A percentile compares a stretch with the other conserved stretches of the same genome.
Conservation (phyloP, 306 rosid genomes). For the Quercus parvula region DNA sequence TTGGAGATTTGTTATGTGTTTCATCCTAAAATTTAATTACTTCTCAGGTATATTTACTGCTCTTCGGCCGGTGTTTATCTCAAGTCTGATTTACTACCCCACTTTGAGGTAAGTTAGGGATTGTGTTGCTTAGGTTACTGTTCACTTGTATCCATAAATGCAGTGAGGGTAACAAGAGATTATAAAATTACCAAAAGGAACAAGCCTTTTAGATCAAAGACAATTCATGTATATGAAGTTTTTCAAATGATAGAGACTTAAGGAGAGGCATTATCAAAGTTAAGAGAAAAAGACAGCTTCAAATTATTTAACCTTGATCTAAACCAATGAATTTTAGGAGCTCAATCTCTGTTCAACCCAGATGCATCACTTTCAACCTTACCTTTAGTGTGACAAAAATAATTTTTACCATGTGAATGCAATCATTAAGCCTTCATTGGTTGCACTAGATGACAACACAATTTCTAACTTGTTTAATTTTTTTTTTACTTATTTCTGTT, state of each 20-base stretch:
- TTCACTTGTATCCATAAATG: background rate
- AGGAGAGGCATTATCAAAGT: background rate
- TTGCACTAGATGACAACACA: background rate
- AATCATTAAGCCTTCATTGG: background rate
- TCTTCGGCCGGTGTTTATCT: constrained; percentile 99
- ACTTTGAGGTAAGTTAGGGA: constrained; percentile 64
- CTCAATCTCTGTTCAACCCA: background rate
- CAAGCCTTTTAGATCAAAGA: background rate
- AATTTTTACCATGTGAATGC: background rate
- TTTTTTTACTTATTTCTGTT: background rate
- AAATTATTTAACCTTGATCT: background rate
- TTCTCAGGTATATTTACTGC: constrained; percentile 91
- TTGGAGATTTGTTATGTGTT: background rate
- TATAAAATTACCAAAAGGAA: background rate
- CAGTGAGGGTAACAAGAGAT: background rate
- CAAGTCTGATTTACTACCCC: constrained; percentile 82
- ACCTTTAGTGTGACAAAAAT: background rate
- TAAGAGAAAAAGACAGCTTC: background rate
- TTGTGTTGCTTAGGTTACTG: background rate
- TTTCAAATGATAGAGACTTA: background rate
- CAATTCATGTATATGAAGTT: background rate
- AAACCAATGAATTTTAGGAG: background rate
- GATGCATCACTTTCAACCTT: background rate
- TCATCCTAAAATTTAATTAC: background rate
- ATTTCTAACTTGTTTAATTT: background rate